Percentiles rank a stretch among this genome's conserved stretches.
Evolutionary conservation across 2,329 filamentous ascomycete genomes (phyloP).

Genomic region (Fragosphaeria purpurea): DNA sequence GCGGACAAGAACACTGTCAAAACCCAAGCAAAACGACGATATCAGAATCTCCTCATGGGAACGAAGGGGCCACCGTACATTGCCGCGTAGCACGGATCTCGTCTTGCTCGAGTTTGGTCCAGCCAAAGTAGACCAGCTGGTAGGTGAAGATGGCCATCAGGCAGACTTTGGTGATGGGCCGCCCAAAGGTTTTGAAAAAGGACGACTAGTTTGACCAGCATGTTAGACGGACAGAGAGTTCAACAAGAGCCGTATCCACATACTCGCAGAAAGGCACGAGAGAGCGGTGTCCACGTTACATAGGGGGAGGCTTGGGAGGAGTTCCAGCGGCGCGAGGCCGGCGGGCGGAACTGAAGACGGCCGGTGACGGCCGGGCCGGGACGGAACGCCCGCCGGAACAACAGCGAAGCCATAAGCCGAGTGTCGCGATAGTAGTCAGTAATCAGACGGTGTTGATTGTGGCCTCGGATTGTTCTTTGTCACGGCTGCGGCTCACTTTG

Average conservation of each 20-base stretch:
- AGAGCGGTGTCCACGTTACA: background rate
- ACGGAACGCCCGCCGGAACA: background rate
- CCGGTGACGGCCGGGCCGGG: too few species aligned
- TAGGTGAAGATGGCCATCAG: constrained; percentile 69
- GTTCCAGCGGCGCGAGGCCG: constrained; percentile 5
- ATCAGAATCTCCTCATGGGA: background rate
- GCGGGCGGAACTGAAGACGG: background rate
- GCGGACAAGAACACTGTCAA: too few species aligned
- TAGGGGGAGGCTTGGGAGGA: constrained; percentile 9
- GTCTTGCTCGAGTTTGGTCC: constrained; percentile 63
- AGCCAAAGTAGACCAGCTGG: constrained; percentile 64
- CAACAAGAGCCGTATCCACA: background rate
- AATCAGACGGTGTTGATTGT: too few species aligned
- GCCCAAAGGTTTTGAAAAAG: constrained; percentile 67
- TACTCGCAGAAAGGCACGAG: background rate
- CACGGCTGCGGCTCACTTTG: too few species aligned
- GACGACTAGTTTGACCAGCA: constrained; percentile 3
- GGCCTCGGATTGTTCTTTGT: too few species aligned
- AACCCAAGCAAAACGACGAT: background rate
- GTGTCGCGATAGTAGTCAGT: too few species aligned
- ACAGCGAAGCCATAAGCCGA: background rate
- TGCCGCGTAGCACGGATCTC: constrained; percentile 53
- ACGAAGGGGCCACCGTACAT: constrained; percentile 29
- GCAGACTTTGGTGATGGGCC: constrained; percentile 64
- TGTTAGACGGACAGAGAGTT: background rate